phyloP scores from a whole-genome alignment of 768 basidiomycete species.

The Clathrus columnatus region DNA sequence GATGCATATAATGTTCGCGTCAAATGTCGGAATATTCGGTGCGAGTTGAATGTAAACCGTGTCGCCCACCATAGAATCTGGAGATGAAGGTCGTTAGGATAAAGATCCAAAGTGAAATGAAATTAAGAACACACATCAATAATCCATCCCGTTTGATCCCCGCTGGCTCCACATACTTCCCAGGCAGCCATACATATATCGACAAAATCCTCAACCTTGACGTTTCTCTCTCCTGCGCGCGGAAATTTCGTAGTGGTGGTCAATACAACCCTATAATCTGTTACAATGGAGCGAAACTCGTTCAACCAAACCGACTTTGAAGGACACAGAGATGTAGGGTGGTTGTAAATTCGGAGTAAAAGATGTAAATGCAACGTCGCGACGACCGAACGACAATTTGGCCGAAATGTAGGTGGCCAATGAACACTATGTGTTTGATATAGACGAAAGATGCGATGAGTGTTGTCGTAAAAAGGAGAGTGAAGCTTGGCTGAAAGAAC shows the following conservation, averaged over 20 bases:
- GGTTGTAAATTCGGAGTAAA: constrained; percentile 25
- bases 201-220: constrained; percentile 73
- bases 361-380: constrained; percentile 67
- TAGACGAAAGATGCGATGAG: constrained; percentile 57
- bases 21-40: constrained; percentile 78
- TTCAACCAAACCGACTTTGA: constrained; percentile 48
- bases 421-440: constrained; percentile 53
- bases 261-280: constrained; percentile 63
- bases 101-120: not conserved
- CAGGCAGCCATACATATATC: constrained; percentile 75
- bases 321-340: constrained; percentile 16
- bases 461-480: constrained; percentile 20
- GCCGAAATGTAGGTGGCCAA: constrained; percentile 77
- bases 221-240: constrained; percentile 68
- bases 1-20: constrained; percentile 58
- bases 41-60: constrained; percentile 88
- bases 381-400: constrained; percentile 64
- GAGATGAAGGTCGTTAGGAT: not conserved
- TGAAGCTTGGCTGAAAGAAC: constrained; percentile 42
- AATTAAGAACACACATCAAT: constrained; percentile 53
- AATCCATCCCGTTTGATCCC: constrained; percentile 65
- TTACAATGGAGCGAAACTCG: constrained; percentile 55
- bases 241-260: constrained; percentile 69
- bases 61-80: constrained; percentile 93
- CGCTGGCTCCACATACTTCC: constrained; percentile 61